Evolutionary conservation across 768 basidiomycete genomes (phyloP), one percentile per base, ranked within the genome.

Genomic region (Tulasnella sp.): DNA sequence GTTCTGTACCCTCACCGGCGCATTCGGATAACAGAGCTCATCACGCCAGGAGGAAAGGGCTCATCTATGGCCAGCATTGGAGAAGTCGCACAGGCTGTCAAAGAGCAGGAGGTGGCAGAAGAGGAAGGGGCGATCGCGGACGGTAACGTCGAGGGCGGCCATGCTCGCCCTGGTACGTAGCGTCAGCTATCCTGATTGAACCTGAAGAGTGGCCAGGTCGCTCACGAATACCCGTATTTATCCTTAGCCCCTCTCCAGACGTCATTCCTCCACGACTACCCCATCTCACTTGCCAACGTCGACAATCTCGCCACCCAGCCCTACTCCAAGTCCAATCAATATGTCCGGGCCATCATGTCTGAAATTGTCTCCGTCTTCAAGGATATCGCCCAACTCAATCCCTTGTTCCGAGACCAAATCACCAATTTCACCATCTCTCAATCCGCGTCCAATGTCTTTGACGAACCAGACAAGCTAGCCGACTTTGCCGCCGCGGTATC

Each of bases 331-430:
- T 89, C 92, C 69, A 85, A 92, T 72, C 92, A 96, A 69, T 87
- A 93, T 70, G 85, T 94, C 65, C 87, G 92, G 25, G 94, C 94
- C 3, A 88, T 96, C 72, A 93, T 92, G 82, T 85, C 85, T 44
- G 94, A 98, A 72, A 91, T 98, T 61, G 87, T 98, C 64, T 85
- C 87, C 46, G 91, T 93, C 41, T 97, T 98, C 81, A 98, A 98
- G 75, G 93, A 97, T 68, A 96, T 98, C 61, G 93, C 93, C 0
- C 90, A 93, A 69, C 79, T 97, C 44, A 94, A 96, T 71, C 92
- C 92, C 1, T 82, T 97, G 64, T 97, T 98, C 84, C 87, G 93
- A 44, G 94, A 97, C 74, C 93, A 97, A 68, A 94, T 97, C 65
- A 92, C 92, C 63, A 92, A 91, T 69, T 96, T 96, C 71, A 87